These are phyloP conservation scores for Syncephalastrum monosporum DNA, from an alignment of 371 early-diverging fungal species.

Conservation along the genomic window DNA sequence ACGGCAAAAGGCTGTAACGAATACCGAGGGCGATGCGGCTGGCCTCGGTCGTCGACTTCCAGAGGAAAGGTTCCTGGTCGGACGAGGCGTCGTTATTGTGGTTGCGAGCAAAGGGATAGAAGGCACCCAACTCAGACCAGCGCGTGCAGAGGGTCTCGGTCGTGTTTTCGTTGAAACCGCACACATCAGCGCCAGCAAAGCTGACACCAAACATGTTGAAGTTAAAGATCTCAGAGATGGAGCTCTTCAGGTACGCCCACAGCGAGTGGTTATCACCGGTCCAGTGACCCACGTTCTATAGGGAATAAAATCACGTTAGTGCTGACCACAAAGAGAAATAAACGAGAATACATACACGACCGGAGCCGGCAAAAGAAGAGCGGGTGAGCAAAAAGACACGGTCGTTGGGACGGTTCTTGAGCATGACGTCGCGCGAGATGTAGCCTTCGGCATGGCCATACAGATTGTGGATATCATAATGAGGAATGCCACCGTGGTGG, in stretches of 20 bases:
- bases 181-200: conserved; percentile 69
- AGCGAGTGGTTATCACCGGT: conserved; percentile 57
- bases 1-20: conserved; percentile 68
- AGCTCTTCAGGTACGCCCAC: conserved; percentile 54
- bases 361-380: conserved; percentile 67
- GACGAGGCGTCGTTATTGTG: conserved; percentile 45
- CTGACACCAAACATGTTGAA: conserved; percentile 70
- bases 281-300: conserved; percentile 11
- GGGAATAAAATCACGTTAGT: not conserved
- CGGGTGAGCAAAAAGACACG: conserved; percentile 75
- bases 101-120: conserved; percentile 78
- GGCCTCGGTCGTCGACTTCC: conserved; percentile 43
- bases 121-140: conserved; percentile 74
- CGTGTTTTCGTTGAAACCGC: conserved; percentile 66
- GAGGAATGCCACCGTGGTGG: conserved; percentile 53
- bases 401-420: conserved; percentile 31
- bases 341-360: conserved; percentile 60
- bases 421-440: conserved; percentile 47
- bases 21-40: conserved; percentile 51
- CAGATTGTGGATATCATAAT: conserved; percentile 67
- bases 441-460: conserved; percentile 61
- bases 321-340: not conserved
- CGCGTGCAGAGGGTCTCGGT: conserved; percentile 62
- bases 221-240: conserved; percentile 60
- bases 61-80: conserved; percentile 61